Evolutionary conservation across 441 rosid species (phyloP), one percentile per base, ranked within the genome.

Genomic region (Populus hybrid): DNA sequence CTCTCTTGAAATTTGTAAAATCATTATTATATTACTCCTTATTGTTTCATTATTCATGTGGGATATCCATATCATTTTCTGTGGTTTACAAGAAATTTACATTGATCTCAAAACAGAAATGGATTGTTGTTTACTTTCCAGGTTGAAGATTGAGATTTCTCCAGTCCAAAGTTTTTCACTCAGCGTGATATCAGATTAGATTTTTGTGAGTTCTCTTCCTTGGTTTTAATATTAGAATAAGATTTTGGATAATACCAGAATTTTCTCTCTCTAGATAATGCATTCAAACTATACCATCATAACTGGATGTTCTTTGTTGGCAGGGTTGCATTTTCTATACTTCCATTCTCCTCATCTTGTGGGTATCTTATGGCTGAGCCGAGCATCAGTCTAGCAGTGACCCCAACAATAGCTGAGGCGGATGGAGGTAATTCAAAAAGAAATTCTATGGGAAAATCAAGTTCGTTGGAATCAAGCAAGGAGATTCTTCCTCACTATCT

Each of bases 401-500:
- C 89, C 46, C 84, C 83, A 50, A 86, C 83, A 66, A 79, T 78
- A 67, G 78, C 70, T 50, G 80, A 80, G 67, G 70, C 85, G 67
- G 82, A 82, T 81, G 69, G 69, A 65, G 84, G 83, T 50, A 76
- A 74, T 85, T 75, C 83, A 36, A 89, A 86, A 81, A 87, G 91
- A 81, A 66, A 73, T 71, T 88, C 93, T 59, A 67, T 78, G 46
- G 89, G 89, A 54, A 87, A 79, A 76, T 77, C 81, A 14, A 77
- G 73, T 81, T 79, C 83, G 66, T 34, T 84, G 18, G 83, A 80
- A 66, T 66, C 77, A 10, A 70, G 80, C 80, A 91, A 86, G 72
- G 87, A 81, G 1, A 16, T 77, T 71, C 57, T 86, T 70, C 92
- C 97, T 63, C 85, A 77, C 66, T 91, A 96, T 73, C 95, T 92